Conservation (phyloP, 805 yeast species). For the Candida stauntonica region DNA sequence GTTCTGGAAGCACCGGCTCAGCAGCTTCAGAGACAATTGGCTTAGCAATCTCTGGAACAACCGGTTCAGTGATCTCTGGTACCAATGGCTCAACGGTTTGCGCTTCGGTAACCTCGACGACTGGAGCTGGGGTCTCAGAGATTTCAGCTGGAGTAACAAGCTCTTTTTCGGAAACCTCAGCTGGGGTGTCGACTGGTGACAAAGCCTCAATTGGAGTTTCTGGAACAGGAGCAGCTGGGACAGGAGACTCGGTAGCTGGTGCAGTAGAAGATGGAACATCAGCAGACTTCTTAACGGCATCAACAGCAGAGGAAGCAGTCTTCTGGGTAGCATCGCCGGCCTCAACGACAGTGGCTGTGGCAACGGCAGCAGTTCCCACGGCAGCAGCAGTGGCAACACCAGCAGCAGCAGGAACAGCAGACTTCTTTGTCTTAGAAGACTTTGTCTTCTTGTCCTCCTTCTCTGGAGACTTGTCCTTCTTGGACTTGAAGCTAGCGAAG, state of each 20-base stretch:
- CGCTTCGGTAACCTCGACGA: constrained; percentile 1
- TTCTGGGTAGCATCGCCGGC: constrained; percentile 5
- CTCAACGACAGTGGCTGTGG: constrained; percentile 9
- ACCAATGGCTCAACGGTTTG: background rate
- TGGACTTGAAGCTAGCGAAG: constrained; percentile 13
- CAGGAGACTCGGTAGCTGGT: constrained; percentile 4
- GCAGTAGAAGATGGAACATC: too few relatives aligned
- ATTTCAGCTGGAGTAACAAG: constrained; percentile 3
- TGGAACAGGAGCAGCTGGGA: constrained; percentile 1
- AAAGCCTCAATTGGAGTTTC: constrained; percentile 1
- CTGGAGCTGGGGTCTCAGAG: constrained; percentile 1
- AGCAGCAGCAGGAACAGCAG: constrained; percentile 4
- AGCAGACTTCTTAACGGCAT: too few relatives aligned
- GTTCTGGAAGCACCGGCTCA: background rate
- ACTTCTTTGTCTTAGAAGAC: background rate
- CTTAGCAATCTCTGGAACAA: background rate
- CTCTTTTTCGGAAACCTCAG: constrained; percentile 2
- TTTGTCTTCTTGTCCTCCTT: background rate
- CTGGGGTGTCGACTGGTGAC: too few relatives aligned
- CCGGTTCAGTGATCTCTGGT: constrained; percentile 1
- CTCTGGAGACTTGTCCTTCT: constrained; percentile 9
- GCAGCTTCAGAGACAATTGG: background rate
- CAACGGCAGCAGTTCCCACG: constrained; percentile 14
- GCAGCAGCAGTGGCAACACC: constrained; percentile 11
- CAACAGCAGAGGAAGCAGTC: too few relatives aligned